A percentile compares a stretch with the other conserved stretches of the same genome.
Conservation (phyloP, 2,329 filamentous ascomycete species). For the Trichoderma sp. region DNA sequence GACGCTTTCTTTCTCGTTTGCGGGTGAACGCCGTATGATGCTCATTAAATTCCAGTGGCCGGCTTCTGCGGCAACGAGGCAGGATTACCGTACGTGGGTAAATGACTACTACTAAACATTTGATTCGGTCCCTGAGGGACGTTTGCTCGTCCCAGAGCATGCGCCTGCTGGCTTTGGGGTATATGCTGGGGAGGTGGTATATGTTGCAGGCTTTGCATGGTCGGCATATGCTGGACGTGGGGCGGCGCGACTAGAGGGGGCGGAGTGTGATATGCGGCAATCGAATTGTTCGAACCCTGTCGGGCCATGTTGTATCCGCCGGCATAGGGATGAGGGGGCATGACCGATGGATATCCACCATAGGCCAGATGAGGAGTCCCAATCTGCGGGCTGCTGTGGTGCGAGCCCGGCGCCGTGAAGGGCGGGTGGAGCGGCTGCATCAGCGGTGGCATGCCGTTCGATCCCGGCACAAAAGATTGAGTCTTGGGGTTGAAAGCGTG, state of each 20-base stretch:
- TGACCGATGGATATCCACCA: constrained; percentile 46
- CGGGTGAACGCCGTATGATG: constrained; percentile 32
- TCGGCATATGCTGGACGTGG: constrained; percentile 43
- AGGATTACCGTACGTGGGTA: constrained; percentile 59
- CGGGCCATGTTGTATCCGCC: constrained; percentile 55
- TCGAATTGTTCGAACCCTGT: constrained; percentile 55
- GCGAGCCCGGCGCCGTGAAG: constrained; percentile 48
- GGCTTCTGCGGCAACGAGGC: constrained; percentile 61
- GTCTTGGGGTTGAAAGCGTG: constrained; percentile 93
- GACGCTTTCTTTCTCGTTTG: constrained; percentile 2
- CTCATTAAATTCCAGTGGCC: constrained; percentile 45
- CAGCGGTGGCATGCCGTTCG: constrained; percentile 49
- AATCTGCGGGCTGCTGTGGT: constrained; percentile 54
- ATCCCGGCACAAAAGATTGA: constrained; percentile 77
- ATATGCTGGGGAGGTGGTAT: constrained; percentile 41
- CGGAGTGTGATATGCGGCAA: constrained; percentile 49
- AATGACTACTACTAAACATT: constrained; percentile 50
- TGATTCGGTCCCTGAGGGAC: constrained; percentile 45
- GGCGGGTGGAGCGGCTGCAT: constrained; percentile 48
- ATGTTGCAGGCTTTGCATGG: constrained; percentile 39
- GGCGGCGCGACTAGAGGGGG: constrained; percentile 28
- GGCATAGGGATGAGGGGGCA: constrained; percentile 42
- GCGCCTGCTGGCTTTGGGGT: constrained; percentile 41
- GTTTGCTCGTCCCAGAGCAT: constrained; percentile 48
- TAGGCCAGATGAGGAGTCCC: constrained; percentile 52